Evolutionary conservation across 805 yeast species (phyloP).

Genomic region (Pichia gijzeniarum): DNA sequence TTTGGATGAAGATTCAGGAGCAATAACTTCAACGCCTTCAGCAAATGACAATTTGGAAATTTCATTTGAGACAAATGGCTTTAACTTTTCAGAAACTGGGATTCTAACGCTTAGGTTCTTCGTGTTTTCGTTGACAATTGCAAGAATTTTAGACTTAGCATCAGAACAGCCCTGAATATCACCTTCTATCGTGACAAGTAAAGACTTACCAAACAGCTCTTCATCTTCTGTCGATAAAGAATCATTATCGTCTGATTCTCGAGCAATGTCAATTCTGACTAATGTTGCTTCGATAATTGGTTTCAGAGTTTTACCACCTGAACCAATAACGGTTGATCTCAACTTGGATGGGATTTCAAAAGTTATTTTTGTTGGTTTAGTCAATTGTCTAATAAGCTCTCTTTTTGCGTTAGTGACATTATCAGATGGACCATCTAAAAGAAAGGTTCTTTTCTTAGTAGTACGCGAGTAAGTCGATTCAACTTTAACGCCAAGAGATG

Average conservation of each 20-base stretch:
- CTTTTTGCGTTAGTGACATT: constrained; percentile 66
- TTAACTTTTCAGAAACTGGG: constrained; percentile 36
- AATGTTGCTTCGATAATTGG: constrained; percentile 67
- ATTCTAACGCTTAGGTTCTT: constrained; percentile 48
- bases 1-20: constrained; percentile 31
- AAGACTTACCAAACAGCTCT: constrained; percentile 53
- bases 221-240: constrained; percentile 33
- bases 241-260: constrained; percentile 17
- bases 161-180: constrained; percentile 74
- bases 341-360: constrained; percentile 71
- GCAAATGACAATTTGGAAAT: constrained; percentile 23
- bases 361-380: constrained; percentile 59
- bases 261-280: constrained; percentile 65
- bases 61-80: constrained; percentile 39
- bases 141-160: constrained; percentile 64
- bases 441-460: constrained; percentile 73
- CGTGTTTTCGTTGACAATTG: constrained; percentile 71
- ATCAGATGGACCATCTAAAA: constrained; percentile 68
- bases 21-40: constrained; percentile 24
- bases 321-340: constrained; percentile 77
- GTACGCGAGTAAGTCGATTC: constrained; percentile 78
- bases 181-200: constrained; percentile 67
- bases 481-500: constrained; percentile 55
- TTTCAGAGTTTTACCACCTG: constrained; percentile 75
- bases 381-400: constrained; percentile 66